Percentiles rank a stretch among this genome's conserved stretches.
Evolutionary conservation across 2,329 filamentous ascomycete genomes (phyloP).

Genomic region (Malbranchea cinnamomea): DNA sequence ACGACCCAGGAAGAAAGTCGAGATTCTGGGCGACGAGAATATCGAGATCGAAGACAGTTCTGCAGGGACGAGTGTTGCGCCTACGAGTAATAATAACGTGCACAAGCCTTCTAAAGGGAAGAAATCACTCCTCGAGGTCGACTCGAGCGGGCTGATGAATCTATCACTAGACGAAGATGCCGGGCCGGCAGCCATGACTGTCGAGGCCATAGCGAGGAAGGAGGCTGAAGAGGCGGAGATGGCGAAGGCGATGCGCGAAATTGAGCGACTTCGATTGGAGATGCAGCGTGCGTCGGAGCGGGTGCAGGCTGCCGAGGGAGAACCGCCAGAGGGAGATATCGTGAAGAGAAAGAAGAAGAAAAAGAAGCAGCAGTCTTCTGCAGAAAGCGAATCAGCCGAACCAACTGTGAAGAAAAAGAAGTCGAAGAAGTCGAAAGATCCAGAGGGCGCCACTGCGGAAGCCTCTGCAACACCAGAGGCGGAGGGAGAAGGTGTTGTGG

Average conservation of each 20-base stretch:
- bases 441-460: conserved; percentile 5
- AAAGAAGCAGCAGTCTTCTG: conserved; percentile 21
- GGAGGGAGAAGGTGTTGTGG: background rate
- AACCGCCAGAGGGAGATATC: conserved; percentile 30
- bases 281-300: conserved; percentile 47
- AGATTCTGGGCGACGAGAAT: conserved; percentile 61
- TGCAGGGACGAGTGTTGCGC: conserved; percentile 41
- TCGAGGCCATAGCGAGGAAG: conserved; percentile 48
- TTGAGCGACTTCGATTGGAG: conserved; percentile 71
- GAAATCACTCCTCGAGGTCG: conserved; percentile 64
- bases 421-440: conserved; percentile 15
- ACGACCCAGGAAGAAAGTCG: conserved; percentile 48
- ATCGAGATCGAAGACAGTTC: conserved; percentile 32
- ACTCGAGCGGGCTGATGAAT: conserved; percentile 65
- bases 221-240: conserved; percentile 76
- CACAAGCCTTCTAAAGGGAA: conserved; percentile 29
- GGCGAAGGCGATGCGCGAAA: conserved; percentile 72
- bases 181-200: conserved; percentile 10
- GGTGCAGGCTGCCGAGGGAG: conserved; percentile 32
- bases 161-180: conserved; percentile 50
- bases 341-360: conserved; percentile 49
- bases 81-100: conserved; percentile 31
- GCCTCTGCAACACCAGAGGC: conserved; percentile 1
- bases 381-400: conserved; percentile 9
- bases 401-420: conserved; percentile 48